Conservation (phyloP, 805 yeast species). For the Suhomyces sp. region DNA sequence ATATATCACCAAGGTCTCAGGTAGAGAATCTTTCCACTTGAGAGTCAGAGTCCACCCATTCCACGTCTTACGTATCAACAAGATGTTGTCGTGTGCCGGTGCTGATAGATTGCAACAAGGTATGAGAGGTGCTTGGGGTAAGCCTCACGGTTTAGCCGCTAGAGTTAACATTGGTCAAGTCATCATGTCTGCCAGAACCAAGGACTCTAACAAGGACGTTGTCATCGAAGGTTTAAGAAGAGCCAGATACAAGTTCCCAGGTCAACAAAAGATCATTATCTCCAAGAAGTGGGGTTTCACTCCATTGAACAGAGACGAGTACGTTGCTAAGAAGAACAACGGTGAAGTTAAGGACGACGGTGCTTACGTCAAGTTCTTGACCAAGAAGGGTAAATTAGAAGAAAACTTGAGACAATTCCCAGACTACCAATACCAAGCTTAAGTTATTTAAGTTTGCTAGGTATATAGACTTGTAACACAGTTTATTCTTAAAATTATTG, state of each 20-base stretch:
- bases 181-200: constrained; percentile 96
- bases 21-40: constrained; percentile 99
- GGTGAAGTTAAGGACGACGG: constrained; percentile 99
- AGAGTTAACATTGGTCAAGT: constrained; percentile 99
- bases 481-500: not conserved
- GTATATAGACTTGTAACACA: constrained; percentile 3
- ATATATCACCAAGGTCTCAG: constrained; percentile 95
- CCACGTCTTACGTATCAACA: constrained; percentile 99
- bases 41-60: constrained; percentile 99
- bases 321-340: constrained; percentile 88
- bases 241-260: constrained; percentile 99
- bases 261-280: constrained; percentile 98
- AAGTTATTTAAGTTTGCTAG: constrained; percentile 4
- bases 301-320: constrained; percentile 95
- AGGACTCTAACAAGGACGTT: constrained; percentile 95
- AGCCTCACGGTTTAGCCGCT: constrained; percentile 99
- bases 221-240: constrained; percentile 99
- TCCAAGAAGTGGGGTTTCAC: constrained; percentile 99
- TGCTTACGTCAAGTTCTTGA: constrained; percentile 98
- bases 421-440: constrained; percentile 58
- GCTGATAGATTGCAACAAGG: constrained; percentile 99
- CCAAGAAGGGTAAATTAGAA: constrained; percentile 93
- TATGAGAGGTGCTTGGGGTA: constrained; percentile 99
- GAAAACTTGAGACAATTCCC: constrained; percentile 93
- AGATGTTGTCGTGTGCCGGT: constrained; percentile 99